phyloP scores from a whole-genome alignment of 2,329 filamentous ascomycete species.

The Emergomyces pasteurianus region DNA sequence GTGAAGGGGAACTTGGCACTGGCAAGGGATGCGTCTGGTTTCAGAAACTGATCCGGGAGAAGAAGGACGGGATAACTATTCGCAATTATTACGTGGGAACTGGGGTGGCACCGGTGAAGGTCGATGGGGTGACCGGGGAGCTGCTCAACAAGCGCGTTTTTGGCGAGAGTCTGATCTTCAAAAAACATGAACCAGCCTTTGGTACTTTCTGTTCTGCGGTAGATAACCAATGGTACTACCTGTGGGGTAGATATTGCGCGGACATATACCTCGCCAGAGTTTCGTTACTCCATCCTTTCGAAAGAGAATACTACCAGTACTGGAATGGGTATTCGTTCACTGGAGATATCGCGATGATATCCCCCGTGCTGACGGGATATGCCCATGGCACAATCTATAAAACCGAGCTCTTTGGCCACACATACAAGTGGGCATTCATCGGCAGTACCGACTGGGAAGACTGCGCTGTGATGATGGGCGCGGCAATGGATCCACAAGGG shows the following conservation, averaged over 20 bases:
- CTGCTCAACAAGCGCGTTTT: constrained; percentile 2
- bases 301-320: constrained; percentile 7
- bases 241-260: constrained; percentile 7
- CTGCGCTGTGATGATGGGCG: constrained; percentile 5
- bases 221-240: constrained; percentile 6
- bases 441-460: constrained; percentile 2
- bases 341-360: neutral
- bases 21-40: constrained; percentile 10
- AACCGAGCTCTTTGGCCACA: constrained; percentile 8
- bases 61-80: neutral
- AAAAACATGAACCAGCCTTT: constrained; percentile 7
- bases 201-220: constrained; percentile 9
- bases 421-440: constrained; percentile 8
- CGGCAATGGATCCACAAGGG: constrained; percentile 3
- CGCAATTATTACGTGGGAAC: constrained; percentile 4
- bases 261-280: constrained; percentile 10
- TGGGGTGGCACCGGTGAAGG: constrained; percentile 6
- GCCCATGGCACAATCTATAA: constrained; percentile 6
- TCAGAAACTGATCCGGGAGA: constrained; percentile 3
- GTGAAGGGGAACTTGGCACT: constrained; percentile 1
- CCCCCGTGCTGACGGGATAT: constrained; percentile 8
- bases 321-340: constrained; percentile 9
- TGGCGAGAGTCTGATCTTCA: constrained; percentile 4
- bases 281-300: constrained; percentile 3
- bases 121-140: constrained; percentile 3